Base-by-base conservation (phyloP, 2,329 filamentous ascomycete genomes). In the Ustulina deusta region DNA sequence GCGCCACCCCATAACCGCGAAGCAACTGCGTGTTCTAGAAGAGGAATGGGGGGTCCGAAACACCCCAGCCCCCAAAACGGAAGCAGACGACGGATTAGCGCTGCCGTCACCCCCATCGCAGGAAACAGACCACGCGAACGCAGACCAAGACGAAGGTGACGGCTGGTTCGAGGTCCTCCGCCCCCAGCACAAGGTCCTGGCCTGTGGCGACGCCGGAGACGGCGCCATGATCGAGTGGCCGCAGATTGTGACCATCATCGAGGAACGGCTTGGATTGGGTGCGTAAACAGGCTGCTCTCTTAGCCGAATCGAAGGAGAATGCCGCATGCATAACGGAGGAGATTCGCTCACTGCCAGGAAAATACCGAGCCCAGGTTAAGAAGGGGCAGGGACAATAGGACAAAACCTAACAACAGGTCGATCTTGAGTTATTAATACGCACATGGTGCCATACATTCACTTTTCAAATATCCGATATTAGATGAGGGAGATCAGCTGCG, bases 161-260 rank as follows among this genome's bases (percentile, higher is more conserved):
- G 78, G 78, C 59, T 91, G 88, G 91, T 86, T 96, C 71, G 89
- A 93, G 74, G 87, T 97, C 20, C 76, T 97, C 69, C 80, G 83
- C 59, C 93, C 94, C 0, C 86, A 92, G 73, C 86, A 91, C 74
- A 97, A 97, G 82, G 83, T 84, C 13, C 81, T 97, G 63, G 94
- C 94, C 0, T 97, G 94, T 80, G 93, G 93, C 15, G 94, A 97
- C 80, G 85, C 90, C 2, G 94, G 94, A 0, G 86, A 87, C 46
- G 94, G 94, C 3, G 94, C 89, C 1, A 97, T 97, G 94, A 88
- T 86, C 76, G 88, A 93, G 60, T 97, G 93, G 92, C 86, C 82
- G 65, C 86, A 90, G 65, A 91, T 97, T 77, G 92, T 96, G 10
- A 77, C 78, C 10, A 82, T 87, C 1, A 86, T 94, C 59, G 87